Conservation (phyloP, 1,284 basidiomycete species). For the Ceratobasidium sp. region DNA sequence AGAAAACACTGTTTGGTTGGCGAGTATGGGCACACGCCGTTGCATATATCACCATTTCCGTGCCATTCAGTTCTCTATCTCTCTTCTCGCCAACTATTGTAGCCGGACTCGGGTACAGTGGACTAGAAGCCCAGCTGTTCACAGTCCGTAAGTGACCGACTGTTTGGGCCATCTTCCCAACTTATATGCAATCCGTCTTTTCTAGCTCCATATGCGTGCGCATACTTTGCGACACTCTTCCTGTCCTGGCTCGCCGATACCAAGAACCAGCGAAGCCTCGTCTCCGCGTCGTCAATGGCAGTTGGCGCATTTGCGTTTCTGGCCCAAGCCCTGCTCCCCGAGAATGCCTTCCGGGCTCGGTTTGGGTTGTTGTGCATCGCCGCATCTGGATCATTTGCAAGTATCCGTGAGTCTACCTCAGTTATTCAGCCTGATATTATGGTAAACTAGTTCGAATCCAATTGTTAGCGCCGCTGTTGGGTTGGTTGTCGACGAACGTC, state of each 20-base stretch:
- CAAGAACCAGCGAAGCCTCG: constrained; percentile 38
- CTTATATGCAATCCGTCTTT: neutral
- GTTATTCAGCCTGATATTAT: neutral
- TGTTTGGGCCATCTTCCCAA: neutral
- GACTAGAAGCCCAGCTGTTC: constrained; percentile 60
- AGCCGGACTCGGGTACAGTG: constrained; percentile 55
- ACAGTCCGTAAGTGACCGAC: constrained; percentile 59
- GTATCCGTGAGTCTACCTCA: constrained; percentile 44
- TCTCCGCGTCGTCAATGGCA: constrained; percentile 41
- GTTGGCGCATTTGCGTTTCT: constrained; percentile 35
- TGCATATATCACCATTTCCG: constrained; percentile 50
- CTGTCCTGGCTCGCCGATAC: constrained; percentile 37
- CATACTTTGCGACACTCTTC: constrained; percentile 49
- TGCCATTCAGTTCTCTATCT: constrained; percentile 50
- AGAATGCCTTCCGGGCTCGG: constrained; percentile 48
- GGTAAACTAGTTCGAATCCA: neutral
- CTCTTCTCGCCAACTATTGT: constrained; percentile 52
- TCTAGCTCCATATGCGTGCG: constrained; percentile 45
- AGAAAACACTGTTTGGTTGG: constrained; percentile 25
- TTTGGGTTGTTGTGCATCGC: constrained; percentile 52
- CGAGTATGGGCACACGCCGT: constrained; percentile 16
- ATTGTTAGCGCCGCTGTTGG: constrained; percentile 47
- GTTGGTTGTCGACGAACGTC: constrained; percentile 52
- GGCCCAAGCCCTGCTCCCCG: constrained; percentile 46
- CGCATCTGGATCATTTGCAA: constrained; percentile 50